These are phyloP conservation scores for Acaromyces ingoldii DNA, from an alignment of 1,284 basidiomycete genomes.

Conservation along the genomic window DNA sequence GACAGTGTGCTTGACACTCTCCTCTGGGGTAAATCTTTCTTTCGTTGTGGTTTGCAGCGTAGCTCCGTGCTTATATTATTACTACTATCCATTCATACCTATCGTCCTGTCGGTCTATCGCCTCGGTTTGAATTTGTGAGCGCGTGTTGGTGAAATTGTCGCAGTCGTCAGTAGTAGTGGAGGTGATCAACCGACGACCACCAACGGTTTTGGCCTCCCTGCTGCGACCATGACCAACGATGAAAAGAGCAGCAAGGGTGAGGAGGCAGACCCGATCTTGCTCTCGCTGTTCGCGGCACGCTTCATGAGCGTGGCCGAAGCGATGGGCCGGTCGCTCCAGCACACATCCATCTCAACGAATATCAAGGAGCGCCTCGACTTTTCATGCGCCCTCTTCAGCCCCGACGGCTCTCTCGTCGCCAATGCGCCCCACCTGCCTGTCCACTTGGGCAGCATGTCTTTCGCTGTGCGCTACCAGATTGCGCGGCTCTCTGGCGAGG, in stretches of 20 bases:
- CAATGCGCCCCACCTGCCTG: constrained; percentile 77
- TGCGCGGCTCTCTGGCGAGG: constrained; percentile 60
- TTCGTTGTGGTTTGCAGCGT: too few species aligned
- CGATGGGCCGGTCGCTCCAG: constrained; percentile 79
- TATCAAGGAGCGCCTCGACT: constrained; percentile 83
- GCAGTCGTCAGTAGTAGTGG: too few species aligned
- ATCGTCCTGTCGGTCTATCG: too few species aligned
- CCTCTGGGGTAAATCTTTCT: too few species aligned
- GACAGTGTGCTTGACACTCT: too few species aligned
- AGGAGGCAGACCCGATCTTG: constrained; percentile 72
- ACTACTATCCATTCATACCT: too few species aligned
- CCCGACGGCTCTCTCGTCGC: constrained; percentile 85
- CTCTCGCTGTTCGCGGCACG: constrained; percentile 84
- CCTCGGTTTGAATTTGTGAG: too few species aligned
- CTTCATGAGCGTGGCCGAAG: constrained; percentile 86
- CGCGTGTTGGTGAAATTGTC: too few species aligned
- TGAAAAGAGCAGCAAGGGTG: background rate
- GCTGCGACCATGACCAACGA: background rate
- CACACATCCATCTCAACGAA: constrained; percentile 87
- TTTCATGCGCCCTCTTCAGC: constrained; percentile 79
- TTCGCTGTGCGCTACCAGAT: constrained; percentile 88
- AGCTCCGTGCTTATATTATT: too few species aligned
- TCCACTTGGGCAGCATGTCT: constrained; percentile 56
- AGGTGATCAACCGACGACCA: too few species aligned
- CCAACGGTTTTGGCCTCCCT: too few species aligned